phyloP scores from a whole-genome alignment of 176 grass and related monocot genomes.

The Olyra latifolia region DNA sequence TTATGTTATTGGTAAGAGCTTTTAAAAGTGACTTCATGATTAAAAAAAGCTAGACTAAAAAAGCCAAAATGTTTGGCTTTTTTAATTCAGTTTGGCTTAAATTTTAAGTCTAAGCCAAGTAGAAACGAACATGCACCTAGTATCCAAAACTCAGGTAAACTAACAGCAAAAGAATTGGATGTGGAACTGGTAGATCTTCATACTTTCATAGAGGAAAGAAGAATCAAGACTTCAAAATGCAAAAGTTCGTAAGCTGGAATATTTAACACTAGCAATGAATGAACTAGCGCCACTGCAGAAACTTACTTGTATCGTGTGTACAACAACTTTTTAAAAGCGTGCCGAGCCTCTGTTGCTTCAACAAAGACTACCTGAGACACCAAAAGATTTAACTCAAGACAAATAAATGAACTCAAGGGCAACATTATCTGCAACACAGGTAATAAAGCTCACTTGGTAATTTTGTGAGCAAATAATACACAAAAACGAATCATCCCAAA shows the following conservation, averaged over 20 bases:
- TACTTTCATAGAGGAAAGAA: slow-evolving; percentile 1
- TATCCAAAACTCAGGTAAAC: neutral
- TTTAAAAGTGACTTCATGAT: too few species aligned
- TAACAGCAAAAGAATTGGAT: neutral
- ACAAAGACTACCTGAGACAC: slow-evolving; percentile 65
- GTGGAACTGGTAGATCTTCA: too few species aligned
- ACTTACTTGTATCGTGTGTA: slow-evolving; percentile 96
- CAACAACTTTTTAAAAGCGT: slow-evolving; percentile 77
- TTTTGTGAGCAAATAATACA: neutral
- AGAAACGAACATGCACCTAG: too few species aligned
- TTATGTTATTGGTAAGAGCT: too few species aligned
- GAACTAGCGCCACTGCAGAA: slow-evolving; percentile 24
- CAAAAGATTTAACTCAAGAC: slow-evolving; percentile 31
- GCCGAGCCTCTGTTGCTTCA: slow-evolving; percentile 76
- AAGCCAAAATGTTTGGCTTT: too few species aligned
- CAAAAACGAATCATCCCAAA: neutral
- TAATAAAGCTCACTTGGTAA: neutral
- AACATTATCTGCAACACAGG: neutral
- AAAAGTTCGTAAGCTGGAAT: neutral
- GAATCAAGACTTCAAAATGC: neutral
- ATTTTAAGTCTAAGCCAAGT: too few species aligned
- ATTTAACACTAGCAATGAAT: slow-evolving; percentile 8
- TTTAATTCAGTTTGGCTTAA: too few species aligned
- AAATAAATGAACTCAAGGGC: slow-evolving; percentile 22
- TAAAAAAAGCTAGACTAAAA: too few species aligned